These are phyloP conservation scores for Cystoderma amianthinum DNA, from an alignment of 768 basidiomycete genomes.

Conservation along the genomic window DNA sequence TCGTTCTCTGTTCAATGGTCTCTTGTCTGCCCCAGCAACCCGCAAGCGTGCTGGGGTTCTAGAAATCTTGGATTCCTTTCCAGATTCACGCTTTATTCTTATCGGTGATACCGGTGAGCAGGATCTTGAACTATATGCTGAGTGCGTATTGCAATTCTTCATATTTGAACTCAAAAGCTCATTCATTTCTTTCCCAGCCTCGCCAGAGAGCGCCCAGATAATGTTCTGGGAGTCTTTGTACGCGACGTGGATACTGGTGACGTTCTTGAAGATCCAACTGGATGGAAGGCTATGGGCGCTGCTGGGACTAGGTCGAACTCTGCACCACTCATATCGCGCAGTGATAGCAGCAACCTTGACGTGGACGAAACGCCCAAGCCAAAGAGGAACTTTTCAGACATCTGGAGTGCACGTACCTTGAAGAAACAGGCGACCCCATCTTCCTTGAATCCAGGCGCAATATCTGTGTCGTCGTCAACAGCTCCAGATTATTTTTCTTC, in stretches of 20 bases:
- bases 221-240: constrained; percentile 77
- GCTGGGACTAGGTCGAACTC: constrained; percentile 13
- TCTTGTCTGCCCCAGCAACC: constrained; percentile 75
- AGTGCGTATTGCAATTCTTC: constrained; percentile 24
- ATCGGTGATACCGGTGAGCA: constrained; percentile 94
- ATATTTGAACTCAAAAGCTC: neutral
- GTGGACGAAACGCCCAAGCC: constrained; percentile 5
- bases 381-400: neutral
- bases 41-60: constrained; percentile 78
- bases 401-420: neutral
- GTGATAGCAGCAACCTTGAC: constrained; percentile 4
- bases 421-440: neutral
- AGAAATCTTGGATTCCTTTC: constrained; percentile 74
- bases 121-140: constrained; percentile 85
- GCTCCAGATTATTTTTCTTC: neutral
- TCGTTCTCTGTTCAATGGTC: constrained; percentile 73
- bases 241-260: constrained; percentile 55
- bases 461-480: neutral
- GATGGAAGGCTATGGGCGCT: constrained; percentile 28
- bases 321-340: constrained; percentile 9
- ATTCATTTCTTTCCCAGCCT: constrained; percentile 24
- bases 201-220: constrained; percentile 59
- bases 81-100: constrained; percentile 69
- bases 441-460: neutral
- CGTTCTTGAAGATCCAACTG: constrained; percentile 60